Conservation (phyloP, 2,329 filamentous ascomycete genomes). For the Corynespora cassiicola region DNA sequence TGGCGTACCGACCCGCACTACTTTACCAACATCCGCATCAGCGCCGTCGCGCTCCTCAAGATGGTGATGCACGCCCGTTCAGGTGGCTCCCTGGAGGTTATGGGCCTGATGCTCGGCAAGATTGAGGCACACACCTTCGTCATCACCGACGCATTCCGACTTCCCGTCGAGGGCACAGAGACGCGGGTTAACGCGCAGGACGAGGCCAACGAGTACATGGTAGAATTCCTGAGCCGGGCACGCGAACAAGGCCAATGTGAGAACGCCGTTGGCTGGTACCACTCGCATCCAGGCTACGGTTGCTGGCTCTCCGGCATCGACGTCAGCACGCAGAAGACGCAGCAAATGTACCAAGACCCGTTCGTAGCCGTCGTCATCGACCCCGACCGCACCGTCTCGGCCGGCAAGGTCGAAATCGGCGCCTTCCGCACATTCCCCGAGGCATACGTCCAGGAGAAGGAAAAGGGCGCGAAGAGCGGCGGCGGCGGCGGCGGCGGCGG, state of each 20-base stretch:
- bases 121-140: slow-evolving; percentile 85
- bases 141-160: slow-evolving; percentile 89
- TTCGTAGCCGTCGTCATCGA: slow-evolving; percentile 97
- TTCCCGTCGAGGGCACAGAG: slow-evolving; percentile 98
- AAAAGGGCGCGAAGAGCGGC: slow-evolving; percentile 44
- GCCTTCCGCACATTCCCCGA: slow-evolving; percentile 92
- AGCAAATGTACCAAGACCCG: slow-evolving; percentile 86
- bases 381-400: slow-evolving; percentile 91
- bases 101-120: slow-evolving; percentile 98
- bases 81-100: slow-evolving; percentile 89
- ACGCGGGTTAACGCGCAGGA: slow-evolving; percentile 95
- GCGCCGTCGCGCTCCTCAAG: slow-evolving; percentile 91
- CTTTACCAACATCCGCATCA: slow-evolving; percentile 94
- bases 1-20: slow-evolving; percentile 82
- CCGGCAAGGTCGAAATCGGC: slow-evolving; percentile 95
- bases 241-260: slow-evolving; percentile 80
- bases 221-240: slow-evolving; percentile 79
- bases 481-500: slow-evolving; percentile 32
- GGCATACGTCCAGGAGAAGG: slow-evolving; percentile 60
- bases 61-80: slow-evolving; percentile 99
- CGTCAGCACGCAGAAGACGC: slow-evolving; percentile 82
- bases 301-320: slow-evolving; percentile 99
- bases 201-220: slow-evolving; percentile 97
- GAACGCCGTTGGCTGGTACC: slow-evolving; percentile 98
- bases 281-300: slow-evolving; percentile 95